Conservation (phyloP, 2,329 filamentous ascomycete genomes). For the Ophiostoma sp. region DNA sequence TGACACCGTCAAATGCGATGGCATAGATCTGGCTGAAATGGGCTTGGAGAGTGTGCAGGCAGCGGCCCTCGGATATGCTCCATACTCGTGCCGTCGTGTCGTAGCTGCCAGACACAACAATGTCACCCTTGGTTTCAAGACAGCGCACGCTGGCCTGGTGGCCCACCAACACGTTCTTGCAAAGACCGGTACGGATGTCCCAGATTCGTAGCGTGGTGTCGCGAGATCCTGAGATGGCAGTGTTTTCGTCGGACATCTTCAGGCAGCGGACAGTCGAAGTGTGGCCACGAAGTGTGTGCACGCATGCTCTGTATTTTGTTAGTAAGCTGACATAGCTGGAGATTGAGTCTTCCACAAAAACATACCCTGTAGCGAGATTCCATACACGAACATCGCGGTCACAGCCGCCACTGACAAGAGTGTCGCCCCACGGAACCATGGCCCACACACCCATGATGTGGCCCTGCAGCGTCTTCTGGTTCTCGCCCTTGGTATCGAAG, state of each 20-base stretch:
- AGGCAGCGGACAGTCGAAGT: slow-evolving; percentile 94
- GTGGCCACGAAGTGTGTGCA: slow-evolving; percentile 84
- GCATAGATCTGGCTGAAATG: slow-evolving; percentile 99
- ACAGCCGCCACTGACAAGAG: slow-evolving; percentile 90
- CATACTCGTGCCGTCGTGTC: slow-evolving; percentile 95
- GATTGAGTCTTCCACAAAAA: background rate
- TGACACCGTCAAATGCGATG: slow-evolving; percentile 90
- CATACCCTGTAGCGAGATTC: slow-evolving; percentile 89
- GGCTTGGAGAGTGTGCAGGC: slow-evolving; percentile 80
- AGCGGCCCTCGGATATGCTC: slow-evolving; percentile 94
- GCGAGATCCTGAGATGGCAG: slow-evolving; percentile 91
- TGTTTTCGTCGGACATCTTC: slow-evolving; percentile 93
- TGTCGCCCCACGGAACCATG: slow-evolving; percentile 97
- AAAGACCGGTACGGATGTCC: slow-evolving; percentile 84
- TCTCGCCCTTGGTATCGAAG: slow-evolving; percentile 84
- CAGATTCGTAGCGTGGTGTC: slow-evolving; percentile 93
- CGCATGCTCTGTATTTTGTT: slow-evolving; percentile 51
- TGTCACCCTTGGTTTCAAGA: slow-evolving; percentile 90
- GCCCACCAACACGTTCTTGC: slow-evolving; percentile 85
- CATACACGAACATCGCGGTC: slow-evolving; percentile 95
- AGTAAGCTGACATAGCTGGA: background rate
- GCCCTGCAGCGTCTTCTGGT: slow-evolving; percentile 82
- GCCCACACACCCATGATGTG: slow-evolving; percentile 99
- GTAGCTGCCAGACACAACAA: slow-evolving; percentile 97
- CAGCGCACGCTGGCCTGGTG: slow-evolving; percentile 95